These are phyloP conservation scores for Trichoderma orchidacearum DNA, from an alignment of 495 filamentous ascomycete species.

Conservation along the genomic window DNA sequence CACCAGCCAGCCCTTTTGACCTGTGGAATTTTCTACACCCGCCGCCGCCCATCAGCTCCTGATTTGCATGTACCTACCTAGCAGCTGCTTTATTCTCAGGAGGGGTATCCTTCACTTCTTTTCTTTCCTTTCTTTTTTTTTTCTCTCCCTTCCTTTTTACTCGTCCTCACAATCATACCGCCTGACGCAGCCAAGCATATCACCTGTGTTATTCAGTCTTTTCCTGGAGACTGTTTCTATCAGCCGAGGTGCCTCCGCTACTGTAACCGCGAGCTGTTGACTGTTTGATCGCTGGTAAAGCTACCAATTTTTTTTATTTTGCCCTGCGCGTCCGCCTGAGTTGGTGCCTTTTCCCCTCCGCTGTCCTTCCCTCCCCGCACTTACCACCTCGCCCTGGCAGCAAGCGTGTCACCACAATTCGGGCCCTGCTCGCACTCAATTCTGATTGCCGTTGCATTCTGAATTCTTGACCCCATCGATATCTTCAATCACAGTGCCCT, in stretches of 20 bases:
- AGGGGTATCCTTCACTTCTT: neutral
- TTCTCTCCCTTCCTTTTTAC: neutral
- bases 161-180: neutral
- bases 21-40: neutral
- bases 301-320: neutral
- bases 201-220: neutral
- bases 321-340: neutral
- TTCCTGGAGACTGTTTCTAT: neutral
- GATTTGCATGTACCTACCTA: neutral
- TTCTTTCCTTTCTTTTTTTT: neutral
- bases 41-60: neutral
- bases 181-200: neutral
- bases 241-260: too few relatives aligned
- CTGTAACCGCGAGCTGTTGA: too few relatives aligned
- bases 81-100: neutral
- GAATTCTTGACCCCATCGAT: neutral
- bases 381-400: neutral
- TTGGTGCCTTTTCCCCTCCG: neutral
- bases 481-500: neutral
- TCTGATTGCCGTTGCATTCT: neutral
- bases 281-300: neutral
- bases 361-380: neutral
- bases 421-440: neutral
- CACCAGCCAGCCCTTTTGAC: neutral
- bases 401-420: conserved; percentile 1